Evolutionary conservation across 2,329 filamentous ascomycete species (phyloP).

Genomic region (Lecanicillium sp.): DNA sequence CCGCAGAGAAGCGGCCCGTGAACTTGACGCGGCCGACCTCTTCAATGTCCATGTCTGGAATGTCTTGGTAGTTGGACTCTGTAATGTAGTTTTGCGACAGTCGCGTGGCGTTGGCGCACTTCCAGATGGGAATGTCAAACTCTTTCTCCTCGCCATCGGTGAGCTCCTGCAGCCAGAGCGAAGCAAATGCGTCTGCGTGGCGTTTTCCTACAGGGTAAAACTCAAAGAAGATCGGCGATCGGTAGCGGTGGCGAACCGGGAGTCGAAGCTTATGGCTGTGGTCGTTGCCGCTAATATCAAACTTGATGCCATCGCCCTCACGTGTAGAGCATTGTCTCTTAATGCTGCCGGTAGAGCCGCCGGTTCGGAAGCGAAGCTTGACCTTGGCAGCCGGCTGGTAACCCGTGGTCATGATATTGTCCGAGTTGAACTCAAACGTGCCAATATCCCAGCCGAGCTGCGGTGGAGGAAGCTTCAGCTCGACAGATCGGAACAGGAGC

Average conservation of each 20-base stretch:
- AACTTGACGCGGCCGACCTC: slow-evolving; percentile 79
- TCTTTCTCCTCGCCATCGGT: slow-evolving; percentile 69
- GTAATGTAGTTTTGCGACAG: slow-evolving; percentile 91
- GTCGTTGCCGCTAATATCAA: slow-evolving; percentile 38
- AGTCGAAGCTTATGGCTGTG: slow-evolving; percentile 52
- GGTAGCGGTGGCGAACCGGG: slow-evolving; percentile 84
- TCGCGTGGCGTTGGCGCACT: slow-evolving; percentile 64
- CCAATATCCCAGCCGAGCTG: slow-evolving; percentile 94
- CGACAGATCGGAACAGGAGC: slow-evolving; percentile 81
- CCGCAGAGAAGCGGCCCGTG: slow-evolving; percentile 75
- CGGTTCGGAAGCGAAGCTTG: slow-evolving; percentile 74
- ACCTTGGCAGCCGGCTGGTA: slow-evolving; percentile 59
- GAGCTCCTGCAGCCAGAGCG: slow-evolving; percentile 80
- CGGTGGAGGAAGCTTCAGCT: slow-evolving; percentile 73
- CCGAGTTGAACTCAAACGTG: slow-evolving; percentile 79
- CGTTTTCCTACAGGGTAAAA: slow-evolving; percentile 66
- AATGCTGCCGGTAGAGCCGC: slow-evolving; percentile 70
- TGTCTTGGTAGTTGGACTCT: slow-evolving; percentile 59
- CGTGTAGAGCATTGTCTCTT: slow-evolving; percentile 53
- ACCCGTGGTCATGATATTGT: slow-evolving; percentile 56
- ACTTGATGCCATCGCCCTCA: slow-evolving; percentile 45
- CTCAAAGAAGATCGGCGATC: slow-evolving; percentile 84
- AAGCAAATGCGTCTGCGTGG: slow-evolving; percentile 64
- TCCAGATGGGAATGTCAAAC: slow-evolving; percentile 88
- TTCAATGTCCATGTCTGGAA: slow-evolving; percentile 69